Conservation (phyloP, 106 monocot species). For the Apostasia shenzhenica region DNA sequence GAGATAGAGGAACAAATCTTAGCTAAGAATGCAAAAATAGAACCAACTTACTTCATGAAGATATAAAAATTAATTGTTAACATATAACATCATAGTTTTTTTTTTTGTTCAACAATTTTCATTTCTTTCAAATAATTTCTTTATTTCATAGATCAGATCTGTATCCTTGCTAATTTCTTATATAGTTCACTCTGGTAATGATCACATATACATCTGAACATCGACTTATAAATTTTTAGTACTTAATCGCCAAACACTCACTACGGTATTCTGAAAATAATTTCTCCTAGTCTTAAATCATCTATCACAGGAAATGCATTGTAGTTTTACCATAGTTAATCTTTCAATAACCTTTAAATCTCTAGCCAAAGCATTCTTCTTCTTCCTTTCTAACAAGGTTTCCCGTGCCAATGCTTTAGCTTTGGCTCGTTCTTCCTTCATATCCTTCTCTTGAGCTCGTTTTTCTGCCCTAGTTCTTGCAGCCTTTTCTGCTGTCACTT, state of each 20-base stretch:
- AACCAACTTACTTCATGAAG: too few species aligned
- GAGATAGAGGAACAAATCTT: too few species aligned
- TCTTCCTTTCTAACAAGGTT: constrained; percentile 13
- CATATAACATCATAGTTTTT: too few species aligned
- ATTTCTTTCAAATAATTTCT: too few species aligned
- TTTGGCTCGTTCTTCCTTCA: constrained; percentile 18
- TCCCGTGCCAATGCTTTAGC: constrained; percentile 18
- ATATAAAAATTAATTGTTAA: too few species aligned
- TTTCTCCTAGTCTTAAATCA: background rate
- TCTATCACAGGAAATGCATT: background rate
- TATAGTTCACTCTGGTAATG: background rate
- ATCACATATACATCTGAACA: background rate
- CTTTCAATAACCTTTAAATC: constrained; percentile 46
- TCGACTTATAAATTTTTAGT: background rate
- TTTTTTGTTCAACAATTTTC: too few species aligned
- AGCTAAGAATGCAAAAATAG: too few species aligned
- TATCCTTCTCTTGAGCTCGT: constrained; percentile 22
- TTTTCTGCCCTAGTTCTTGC: constrained; percentile 42
- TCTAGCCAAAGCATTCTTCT: constrained; percentile 16
- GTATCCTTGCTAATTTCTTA: background rate
- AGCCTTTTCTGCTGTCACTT: constrained; percentile 35
- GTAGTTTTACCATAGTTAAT: constrained; percentile 41
- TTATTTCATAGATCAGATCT: too few species aligned
- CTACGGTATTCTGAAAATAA: background rate
- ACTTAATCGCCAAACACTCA: background rate